A percentile compares a stretch with the other conserved stretches of the same genome.
phyloP scores from a whole-genome alignment of 1,284 basidiomycete species.

The Laetiporus sulphureus region DNA sequence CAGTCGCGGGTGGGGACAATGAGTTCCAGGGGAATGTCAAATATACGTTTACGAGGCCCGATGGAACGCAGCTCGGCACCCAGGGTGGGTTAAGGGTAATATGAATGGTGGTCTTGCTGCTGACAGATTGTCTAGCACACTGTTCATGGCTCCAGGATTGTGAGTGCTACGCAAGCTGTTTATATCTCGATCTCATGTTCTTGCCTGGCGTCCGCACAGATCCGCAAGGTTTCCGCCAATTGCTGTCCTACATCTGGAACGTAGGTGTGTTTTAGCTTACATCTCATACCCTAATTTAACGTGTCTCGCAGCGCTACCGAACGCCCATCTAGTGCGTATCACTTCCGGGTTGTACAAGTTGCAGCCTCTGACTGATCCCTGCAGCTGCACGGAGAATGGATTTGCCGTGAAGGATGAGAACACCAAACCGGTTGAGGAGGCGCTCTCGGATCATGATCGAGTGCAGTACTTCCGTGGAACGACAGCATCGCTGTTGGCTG shows the following conservation, averaged over 20 bases:
- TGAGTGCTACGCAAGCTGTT: slow-evolving; percentile 28
- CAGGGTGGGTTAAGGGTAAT: slow-evolving; percentile 38
- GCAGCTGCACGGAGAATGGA: slow-evolving; percentile 65
- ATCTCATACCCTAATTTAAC: slow-evolving; percentile 3
- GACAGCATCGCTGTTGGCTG: slow-evolving; percentile 49
- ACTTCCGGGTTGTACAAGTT: not conserved
- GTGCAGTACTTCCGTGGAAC: slow-evolving; percentile 66
- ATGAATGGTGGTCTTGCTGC: not conserved
- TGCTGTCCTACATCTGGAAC: slow-evolving; percentile 69
- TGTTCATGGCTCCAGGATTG: slow-evolving; percentile 60
- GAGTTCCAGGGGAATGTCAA: slow-evolving; percentile 62
- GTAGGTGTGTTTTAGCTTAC: slow-evolving; percentile 23
- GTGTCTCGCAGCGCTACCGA: slow-evolving; percentile 44
- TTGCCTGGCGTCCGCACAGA: slow-evolving; percentile 33
- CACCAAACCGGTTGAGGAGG: slow-evolving; percentile 43
- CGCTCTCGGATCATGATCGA: slow-evolving; percentile 57
- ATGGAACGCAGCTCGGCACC: slow-evolving; percentile 62
- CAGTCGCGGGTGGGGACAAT: slow-evolving; percentile 54
- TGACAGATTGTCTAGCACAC: slow-evolving; percentile 33
- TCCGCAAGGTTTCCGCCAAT: slow-evolving; percentile 52
- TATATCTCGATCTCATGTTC: too few species aligned
- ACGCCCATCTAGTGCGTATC: slow-evolving; percentile 54
- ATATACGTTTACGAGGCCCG: slow-evolving; percentile 53
- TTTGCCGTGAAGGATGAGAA: slow-evolving; percentile 68
- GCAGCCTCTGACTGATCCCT: not conserved